phyloP scores from a whole-genome alignment of 177 flowering plant species.

The Vitis hybrid region DNA sequence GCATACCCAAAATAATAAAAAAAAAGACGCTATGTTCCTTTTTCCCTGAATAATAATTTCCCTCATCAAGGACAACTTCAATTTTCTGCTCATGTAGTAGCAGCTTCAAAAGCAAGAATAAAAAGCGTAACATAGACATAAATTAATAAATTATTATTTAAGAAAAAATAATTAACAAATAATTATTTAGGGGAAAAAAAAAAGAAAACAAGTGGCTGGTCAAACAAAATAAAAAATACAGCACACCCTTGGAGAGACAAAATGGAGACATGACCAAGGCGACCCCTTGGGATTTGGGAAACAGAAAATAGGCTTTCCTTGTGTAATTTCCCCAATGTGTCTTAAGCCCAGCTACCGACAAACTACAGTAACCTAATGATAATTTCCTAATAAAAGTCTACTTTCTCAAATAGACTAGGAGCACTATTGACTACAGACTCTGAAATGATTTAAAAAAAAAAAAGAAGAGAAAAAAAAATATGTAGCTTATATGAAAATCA shows the following conservation, averaged over 20 bases:
- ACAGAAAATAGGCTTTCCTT: constrained; percentile 10
- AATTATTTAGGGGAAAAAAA: too few species aligned
- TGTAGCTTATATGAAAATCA: constrained; percentile 10
- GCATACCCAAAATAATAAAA: too few species aligned
- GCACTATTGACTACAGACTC: constrained; percentile 14
- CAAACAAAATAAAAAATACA: constrained; percentile 14
- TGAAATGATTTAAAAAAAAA: neutral
- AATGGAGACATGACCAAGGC: neutral
- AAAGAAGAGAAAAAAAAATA: neutral
- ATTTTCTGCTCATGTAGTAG: too few species aligned
- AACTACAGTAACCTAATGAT: constrained; percentile 1
- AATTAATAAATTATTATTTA: too few species aligned
- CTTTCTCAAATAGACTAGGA: neutral
- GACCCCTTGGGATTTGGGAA: neutral
- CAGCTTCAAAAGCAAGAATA: too few species aligned
- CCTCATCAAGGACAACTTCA: too few species aligned
- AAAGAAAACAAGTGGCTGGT: neutral
- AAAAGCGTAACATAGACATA: too few species aligned
- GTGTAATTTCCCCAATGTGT: neutral
- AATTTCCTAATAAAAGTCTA: neutral
- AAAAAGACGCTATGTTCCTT: too few species aligned
- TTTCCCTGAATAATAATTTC: too few species aligned
- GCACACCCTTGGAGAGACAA: constrained; percentile 2
- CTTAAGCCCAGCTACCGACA: constrained; percentile 1
- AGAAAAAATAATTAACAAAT: too few species aligned